Percentiles rank a stretch among this genome's conserved stretches.
Evolutionary conservation across 768 basidiomycete species (phyloP).

Genomic region (Suillus spraguei): DNA sequence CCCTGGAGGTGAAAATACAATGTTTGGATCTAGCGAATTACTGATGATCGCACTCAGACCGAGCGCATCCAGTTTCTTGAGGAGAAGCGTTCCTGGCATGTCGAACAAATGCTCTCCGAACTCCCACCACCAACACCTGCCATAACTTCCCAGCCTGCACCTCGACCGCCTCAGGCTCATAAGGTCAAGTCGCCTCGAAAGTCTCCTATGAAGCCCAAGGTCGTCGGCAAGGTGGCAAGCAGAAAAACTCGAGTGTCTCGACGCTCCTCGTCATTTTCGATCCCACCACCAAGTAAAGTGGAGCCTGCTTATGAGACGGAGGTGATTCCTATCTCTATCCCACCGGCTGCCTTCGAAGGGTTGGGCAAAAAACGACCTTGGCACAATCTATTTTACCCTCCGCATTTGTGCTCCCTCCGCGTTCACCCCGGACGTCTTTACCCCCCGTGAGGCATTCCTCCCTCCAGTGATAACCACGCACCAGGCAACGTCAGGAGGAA

Average conservation of each 20-base stretch:
- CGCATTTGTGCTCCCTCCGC: conserved; percentile 78
- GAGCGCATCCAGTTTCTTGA: conserved; percentile 63
- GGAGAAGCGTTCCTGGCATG: conserved; percentile 76
- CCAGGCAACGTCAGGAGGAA: conserved; percentile 13
- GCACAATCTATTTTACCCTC: conserved; percentile 59
- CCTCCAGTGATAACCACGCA: conserved; percentile 25
- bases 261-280: conserved; percentile 45
- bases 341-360: conserved; percentile 31
- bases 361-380: conserved; percentile 23
- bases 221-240: conserved; percentile 48
- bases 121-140: conserved; percentile 51
- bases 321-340: conserved; percentile 37
- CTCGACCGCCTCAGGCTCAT: conserved; percentile 27
- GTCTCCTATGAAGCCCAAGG: conserved; percentile 47
- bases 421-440: conserved; percentile 68
- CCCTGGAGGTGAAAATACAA: conserved; percentile 57
- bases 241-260: conserved; percentile 50
- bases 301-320: conserved; percentile 57
- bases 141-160: conserved; percentile 25
- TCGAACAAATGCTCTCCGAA: conserved; percentile 61
- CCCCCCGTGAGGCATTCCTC: conserved; percentile 50
- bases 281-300: conserved; percentile 35
- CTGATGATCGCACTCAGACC: conserved; percentile 42
- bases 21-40: conserved; percentile 8
- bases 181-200: conserved; percentile 41